Percentiles rank a stretch among this genome's conserved stretches.
These are phyloP conservation scores for Neurospora sublineolata DNA, from an alignment of 495 filamentous ascomycete species.

Conservation along the genomic window DNA sequence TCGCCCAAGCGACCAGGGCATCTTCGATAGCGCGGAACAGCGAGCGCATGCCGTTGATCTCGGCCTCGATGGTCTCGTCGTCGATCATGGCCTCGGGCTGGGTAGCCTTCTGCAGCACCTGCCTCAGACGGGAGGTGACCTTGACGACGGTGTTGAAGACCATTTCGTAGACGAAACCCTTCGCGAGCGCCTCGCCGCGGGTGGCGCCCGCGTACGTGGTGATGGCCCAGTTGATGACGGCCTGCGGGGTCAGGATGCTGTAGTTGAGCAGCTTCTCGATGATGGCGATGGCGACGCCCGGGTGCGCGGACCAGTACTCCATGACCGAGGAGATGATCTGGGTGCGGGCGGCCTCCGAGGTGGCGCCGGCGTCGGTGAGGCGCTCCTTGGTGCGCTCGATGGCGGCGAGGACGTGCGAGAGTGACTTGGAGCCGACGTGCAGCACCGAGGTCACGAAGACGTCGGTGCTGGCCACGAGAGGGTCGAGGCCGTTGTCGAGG, in stretches of 20 bases:
- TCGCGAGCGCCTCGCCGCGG: conserved; percentile 53
- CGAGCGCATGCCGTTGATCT: conserved; percentile 59
- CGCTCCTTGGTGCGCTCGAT: conserved; percentile 94
- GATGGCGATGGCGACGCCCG: conserved; percentile 84
- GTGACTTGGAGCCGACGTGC: conserved; percentile 83
- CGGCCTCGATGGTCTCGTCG: conserved; percentile 47
- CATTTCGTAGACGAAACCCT: conserved; percentile 76
- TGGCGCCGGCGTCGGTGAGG: conserved; percentile 62
- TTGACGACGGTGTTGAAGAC: conserved; percentile 79
- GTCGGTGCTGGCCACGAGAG: conserved; percentile 73
- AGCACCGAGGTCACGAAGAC: conserved; percentile 88
- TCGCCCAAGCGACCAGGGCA: conserved; percentile 58
- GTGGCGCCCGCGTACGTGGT: conserved; percentile 38
- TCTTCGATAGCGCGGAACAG: conserved; percentile 78
- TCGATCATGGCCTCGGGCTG: conserved; percentile 26
- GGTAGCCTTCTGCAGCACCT: conserved; percentile 52
- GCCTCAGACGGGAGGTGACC: conserved; percentile 78
- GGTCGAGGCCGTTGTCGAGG: conserved; percentile 53
- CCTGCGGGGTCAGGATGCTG: conserved; percentile 72
- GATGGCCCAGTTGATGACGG: conserved; percentile 83
- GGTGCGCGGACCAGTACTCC: conserved; percentile 86
- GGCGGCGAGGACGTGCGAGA: conserved; percentile 89
- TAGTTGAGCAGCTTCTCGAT: conserved; percentile 97
- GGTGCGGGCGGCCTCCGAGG: conserved; percentile 58
- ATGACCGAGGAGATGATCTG: conserved; percentile 89